Base-by-base conservation (phyloP, 2,329 filamentous ascomycete species). In the Neopestalotiopsis sp. region DNA sequence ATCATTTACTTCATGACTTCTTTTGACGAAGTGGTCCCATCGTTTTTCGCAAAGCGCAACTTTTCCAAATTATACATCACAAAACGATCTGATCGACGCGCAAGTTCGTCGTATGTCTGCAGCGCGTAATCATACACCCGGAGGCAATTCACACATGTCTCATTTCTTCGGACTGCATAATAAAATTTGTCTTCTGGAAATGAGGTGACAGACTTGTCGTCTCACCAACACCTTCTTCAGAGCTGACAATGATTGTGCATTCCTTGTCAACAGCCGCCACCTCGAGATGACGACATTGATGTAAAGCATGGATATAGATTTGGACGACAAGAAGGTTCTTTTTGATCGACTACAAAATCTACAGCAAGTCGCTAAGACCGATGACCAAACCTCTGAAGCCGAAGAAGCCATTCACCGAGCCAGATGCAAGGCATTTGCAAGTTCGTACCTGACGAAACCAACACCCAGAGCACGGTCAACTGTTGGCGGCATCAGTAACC, bases 261-360 rank as follows among this genome's bases (percentile, higher is more conserved):
- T 10, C 45, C 14, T 9, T 24, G 45, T 53, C 45, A 53, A 53
- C 17, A 53, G 2, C 17, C 10, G 34, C 34, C 4, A 38, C 34
- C 17, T 53, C 2, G 45, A 53, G 5, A 53, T 53, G 17, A 53
- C n/a, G 45, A n/a, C 45, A 20, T 53, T 10, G 45, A n/a, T 53
- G 45, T 20, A 53, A 53, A 62, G 32, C 32, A 79, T 78, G 77
- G 74, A 76, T 30, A 67, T 70, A 66, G 61, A 76, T 10, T 70
- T 83, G 6, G 73, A 79, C 64, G 82, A 84, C 45, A 88, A 88
- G 73, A 61, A 76, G 28, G 82, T 79, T 0, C 86, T 84, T 70
- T 88, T 87, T 71, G 71, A 78, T n/a, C 75, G 76, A n/a, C 75
- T 87, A 0, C 76, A 80, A 14, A 73, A 76, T 1, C 74, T 80